Evolutionary conservation across 495 filamentous ascomycete species (phyloP).

Genomic region (Hyaloscypha bicolor): DNA sequence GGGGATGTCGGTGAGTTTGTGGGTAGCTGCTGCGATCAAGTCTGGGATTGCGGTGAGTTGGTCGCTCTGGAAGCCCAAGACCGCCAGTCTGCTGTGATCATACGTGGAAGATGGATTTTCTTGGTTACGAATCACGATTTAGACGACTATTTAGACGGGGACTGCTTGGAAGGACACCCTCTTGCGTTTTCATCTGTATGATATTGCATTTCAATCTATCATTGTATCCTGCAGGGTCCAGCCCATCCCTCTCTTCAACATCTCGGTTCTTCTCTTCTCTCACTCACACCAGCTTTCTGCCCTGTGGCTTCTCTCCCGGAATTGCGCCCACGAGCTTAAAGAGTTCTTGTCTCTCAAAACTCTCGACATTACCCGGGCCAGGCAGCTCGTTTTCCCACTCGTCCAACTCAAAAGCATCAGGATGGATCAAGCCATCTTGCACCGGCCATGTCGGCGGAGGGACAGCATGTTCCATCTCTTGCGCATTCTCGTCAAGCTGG

Average conservation of each 20-base stretch:
- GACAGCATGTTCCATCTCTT: no score
- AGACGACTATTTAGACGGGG: background rate
- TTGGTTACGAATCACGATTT: background rate
- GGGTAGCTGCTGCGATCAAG: constrained; percentile 63
- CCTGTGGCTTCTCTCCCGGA: background rate
- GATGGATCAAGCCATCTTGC: no score
- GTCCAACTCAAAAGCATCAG: no score
- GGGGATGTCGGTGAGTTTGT: constrained; percentile 58
- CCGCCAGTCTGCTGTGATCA: background rate
- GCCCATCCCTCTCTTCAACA: background rate
- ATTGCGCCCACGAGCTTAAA: background rate
- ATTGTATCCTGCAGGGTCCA: background rate
- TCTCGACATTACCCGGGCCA: background rate
- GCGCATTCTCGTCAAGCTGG: no score
- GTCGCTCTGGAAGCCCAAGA: constrained; percentile 28
- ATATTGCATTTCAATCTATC: background rate
- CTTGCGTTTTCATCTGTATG: background rate
- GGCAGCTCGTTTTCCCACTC: no score
- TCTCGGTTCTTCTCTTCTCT: background rate
- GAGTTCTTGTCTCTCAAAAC: background rate
- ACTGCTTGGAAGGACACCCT: no score
- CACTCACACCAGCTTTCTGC: background rate
- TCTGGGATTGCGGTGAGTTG: constrained; percentile 33
- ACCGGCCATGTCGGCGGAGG: no score
- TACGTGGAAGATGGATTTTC: background rate